Evolutionary conservation across 1,284 basidiomycete species (phyloP).

Genomic region (Hymenochaete sp.): DNA sequence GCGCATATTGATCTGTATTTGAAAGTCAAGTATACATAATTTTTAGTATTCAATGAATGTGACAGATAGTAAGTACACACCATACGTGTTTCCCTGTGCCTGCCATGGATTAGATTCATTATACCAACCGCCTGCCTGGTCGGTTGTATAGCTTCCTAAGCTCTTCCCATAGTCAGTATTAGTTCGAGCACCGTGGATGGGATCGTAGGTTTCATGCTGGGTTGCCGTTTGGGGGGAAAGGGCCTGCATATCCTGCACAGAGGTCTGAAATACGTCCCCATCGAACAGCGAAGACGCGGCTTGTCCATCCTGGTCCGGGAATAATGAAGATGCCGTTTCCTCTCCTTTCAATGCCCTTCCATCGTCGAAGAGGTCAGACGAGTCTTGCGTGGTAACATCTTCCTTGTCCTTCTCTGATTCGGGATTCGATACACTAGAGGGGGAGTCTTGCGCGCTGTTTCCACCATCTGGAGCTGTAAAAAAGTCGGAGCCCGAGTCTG

Average conservation of each 20-base stretch:
- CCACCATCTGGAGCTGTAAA: slow-evolving; percentile 16
- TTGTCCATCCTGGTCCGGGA: slow-evolving; percentile 1
- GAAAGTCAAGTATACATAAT: not conserved
- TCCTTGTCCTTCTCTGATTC: slow-evolving; percentile 5
- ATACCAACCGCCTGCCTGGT: slow-evolving; percentile 25
- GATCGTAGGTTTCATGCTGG: slow-evolving; percentile 14
- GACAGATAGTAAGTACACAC: too few relatives aligned
- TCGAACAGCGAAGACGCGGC: not conserved
- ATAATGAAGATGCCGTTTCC: slow-evolving; percentile 4
- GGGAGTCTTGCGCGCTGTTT: slow-evolving; percentile 11
- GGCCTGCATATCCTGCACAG: too few relatives aligned
- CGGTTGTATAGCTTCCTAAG: too few relatives aligned
- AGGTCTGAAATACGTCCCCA: too few relatives aligned
- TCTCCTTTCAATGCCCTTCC: not conserved
- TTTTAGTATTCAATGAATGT: too few relatives aligned
- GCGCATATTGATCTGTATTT: slow-evolving; percentile 2
- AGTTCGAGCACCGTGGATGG: slow-evolving; percentile 6
- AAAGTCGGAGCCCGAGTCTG: slow-evolving; percentile 34
- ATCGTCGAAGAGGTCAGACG: slow-evolving; percentile 23
- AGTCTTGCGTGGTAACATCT: slow-evolving; percentile 16
- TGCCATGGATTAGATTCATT: slow-evolving; percentile 24
- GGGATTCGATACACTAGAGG: slow-evolving; percentile 1
- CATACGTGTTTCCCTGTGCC: slow-evolving; percentile 8
- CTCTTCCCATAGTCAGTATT: slow-evolving; percentile 17
- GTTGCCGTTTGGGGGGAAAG: not conserved